Evolutionary conservation across 2,329 filamentous ascomycete species (phyloP).

Genomic region (Monilinia fructigena): DNA sequence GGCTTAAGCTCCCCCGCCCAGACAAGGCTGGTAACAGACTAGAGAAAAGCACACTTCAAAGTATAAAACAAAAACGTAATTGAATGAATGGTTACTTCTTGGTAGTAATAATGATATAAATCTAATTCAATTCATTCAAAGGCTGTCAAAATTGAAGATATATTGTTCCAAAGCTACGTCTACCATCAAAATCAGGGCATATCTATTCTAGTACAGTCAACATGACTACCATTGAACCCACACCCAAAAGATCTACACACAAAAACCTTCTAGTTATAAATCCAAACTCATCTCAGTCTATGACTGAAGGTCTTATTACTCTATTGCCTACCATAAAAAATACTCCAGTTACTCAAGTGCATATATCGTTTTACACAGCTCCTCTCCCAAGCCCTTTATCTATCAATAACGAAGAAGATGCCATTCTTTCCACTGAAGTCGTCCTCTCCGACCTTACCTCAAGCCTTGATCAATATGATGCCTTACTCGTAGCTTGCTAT

Average conservation of each 20-base stretch:
- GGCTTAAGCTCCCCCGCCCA: slow-evolving; percentile 20
- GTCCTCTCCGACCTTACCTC: slow-evolving; percentile 57
- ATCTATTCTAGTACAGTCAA: background rate
- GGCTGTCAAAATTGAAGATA: background rate
- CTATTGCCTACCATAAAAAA: slow-evolving; percentile 43
- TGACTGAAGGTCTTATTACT: slow-evolving; percentile 65
- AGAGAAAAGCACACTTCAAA: background rate
- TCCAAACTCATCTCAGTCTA: slow-evolving; percentile 71
- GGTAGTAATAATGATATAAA: background rate
- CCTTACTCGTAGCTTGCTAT: slow-evolving; percentile 85
- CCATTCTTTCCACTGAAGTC: slow-evolving; percentile 59
- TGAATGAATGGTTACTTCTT: background rate
- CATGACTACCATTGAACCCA: slow-evolving; percentile 11
- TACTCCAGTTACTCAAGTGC: slow-evolving; percentile 35
- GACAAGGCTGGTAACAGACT: slow-evolving; percentile 1
- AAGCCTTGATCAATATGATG: slow-evolving; percentile 57
- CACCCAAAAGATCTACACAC: slow-evolving; percentile 23
- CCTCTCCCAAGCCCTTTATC: slow-evolving; percentile 69
- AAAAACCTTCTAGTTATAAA: slow-evolving; percentile 69
- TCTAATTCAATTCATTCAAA: background rate
- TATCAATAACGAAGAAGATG: slow-evolving; percentile 75
- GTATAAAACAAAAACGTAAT: background rate
- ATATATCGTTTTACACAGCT: slow-evolving; percentile 42
- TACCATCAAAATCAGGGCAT: background rate
- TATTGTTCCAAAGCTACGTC: no score